These are phyloP conservation scores for Halenospora varia DNA, from an alignment of 495 filamentous ascomycete genomes.

Conservation along the genomic window DNA sequence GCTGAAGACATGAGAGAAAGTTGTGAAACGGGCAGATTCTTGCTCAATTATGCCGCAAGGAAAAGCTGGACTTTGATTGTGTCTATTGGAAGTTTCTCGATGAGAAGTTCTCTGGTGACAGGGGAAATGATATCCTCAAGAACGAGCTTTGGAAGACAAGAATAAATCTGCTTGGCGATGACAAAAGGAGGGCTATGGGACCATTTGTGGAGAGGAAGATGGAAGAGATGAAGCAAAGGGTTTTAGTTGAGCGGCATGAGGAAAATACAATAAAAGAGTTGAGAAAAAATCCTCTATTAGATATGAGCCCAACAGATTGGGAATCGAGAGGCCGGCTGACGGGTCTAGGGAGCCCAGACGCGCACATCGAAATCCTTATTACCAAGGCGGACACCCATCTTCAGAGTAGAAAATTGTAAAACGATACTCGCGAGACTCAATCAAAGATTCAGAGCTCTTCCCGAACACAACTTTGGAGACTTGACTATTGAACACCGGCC, in stretches of 20 bases:
- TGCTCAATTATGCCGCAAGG: conserved; percentile 27
- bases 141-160: conserved; percentile 24
- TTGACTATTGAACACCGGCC: too few relatives aligned
- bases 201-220: conserved; percentile 26
- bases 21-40: conserved; percentile 27
- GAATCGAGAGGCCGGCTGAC: too few relatives aligned
- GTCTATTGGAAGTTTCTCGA: conserved; percentile 3
- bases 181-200: conserved; percentile 25
- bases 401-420: too few relatives aligned
- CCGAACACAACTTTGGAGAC: too few relatives aligned
- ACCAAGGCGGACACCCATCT: too few relatives aligned
- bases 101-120: conserved; percentile 4
- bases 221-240: conserved; percentile 17
- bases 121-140: conserved; percentile 10
- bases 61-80: conserved; percentile 26
- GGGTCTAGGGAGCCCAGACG: too few relatives aligned
- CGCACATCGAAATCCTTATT: too few relatives aligned
- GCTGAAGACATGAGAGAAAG: conserved; percentile 23
- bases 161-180: conserved; percentile 20
- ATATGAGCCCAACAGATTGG: too few relatives aligned
- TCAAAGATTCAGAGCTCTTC: too few relatives aligned
- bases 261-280: too few relatives aligned
- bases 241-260: conserved; percentile 21
- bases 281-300: too few relatives aligned
- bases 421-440: too few relatives aligned